Conservation (phyloP, 2,329 filamentous ascomycete species). For the Aureobasidium musti region DNA sequence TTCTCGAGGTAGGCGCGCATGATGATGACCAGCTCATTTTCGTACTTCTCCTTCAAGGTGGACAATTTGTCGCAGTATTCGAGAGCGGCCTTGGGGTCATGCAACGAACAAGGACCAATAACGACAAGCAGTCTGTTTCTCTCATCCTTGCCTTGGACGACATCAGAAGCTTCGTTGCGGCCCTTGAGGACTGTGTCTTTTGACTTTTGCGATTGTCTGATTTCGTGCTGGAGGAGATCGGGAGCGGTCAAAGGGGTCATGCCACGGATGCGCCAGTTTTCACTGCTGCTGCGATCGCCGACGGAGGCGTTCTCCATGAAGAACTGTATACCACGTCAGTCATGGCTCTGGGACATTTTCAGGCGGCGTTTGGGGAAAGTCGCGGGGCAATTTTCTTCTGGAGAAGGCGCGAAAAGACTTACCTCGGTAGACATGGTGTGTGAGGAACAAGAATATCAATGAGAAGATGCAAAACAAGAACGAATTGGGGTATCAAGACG, state of each 20-base stretch:
- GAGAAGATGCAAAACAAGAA: not conserved
- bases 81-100: constrained; percentile 86
- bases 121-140: constrained; percentile 70
- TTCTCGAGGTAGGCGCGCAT: constrained; percentile 99
- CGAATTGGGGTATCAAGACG: constrained; percentile 18
- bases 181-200: constrained; percentile 60
- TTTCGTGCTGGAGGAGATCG: constrained; percentile 93
- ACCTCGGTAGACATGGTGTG: constrained; percentile 17
- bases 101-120: constrained; percentile 94
- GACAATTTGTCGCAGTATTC: constrained; percentile 89
- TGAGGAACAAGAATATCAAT: not conserved
- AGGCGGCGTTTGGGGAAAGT: not conserved
- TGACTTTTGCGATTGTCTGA: constrained; percentile 59
- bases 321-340: constrained; percentile 45
- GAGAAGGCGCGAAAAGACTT: not conserved
- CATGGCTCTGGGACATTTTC: not conserved
- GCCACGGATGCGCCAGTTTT: constrained; percentile 65
- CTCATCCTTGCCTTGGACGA: constrained; percentile 61
- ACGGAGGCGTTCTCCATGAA: constrained; percentile 54
- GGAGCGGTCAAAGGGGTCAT: constrained; percentile 92
- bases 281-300: constrained; percentile 52
- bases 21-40: constrained; percentile 86
- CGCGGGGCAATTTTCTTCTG: constrained; percentile 18
- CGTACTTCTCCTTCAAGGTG: constrained; percentile 80
- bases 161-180: constrained; percentile 61